Base-by-base conservation (phyloP, 805 yeast species). In the Hanseniaspora clermontiae region DNA sequence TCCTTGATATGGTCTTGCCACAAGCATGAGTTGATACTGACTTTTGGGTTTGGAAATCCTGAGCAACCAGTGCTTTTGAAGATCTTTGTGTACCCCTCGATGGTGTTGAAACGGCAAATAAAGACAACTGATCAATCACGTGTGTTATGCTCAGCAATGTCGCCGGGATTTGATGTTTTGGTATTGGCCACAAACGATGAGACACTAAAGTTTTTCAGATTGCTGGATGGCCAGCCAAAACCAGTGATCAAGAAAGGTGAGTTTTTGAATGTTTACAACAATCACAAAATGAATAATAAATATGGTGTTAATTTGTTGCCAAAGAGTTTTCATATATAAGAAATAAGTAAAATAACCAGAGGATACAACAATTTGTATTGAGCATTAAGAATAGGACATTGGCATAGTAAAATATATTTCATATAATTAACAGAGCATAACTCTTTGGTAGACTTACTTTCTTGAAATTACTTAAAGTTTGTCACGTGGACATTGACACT, bases 121-220 rank as follows among this genome's bases (percentile, higher is more conserved):
- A 75, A 74, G 20, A 75, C 83, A 0, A 65, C 75, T 0, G 65
- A 75, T 2, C 75, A 78, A 55, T 64, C 81, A 31, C 73, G 96
- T 60, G 81, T 83, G 0, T 65, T 88, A 39, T 77, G 86, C 58
- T 82, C 93, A 1, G 81, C 77, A 1, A 58, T 75, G 8, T 83
- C 95, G 0, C 88, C 89, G 8, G 84, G 82, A 63, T 74, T 71
- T 17, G 70, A 74, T 12, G 72, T 81, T 0, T 70, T 89, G 0
- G 84, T 91, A 58, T 80, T 85, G 1, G 90, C 93, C 0, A 74
- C 87, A 0, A 86, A 82, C 64, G 95, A 88, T 67, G 83, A 82
- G 59, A 82, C 93, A 0, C 78, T 89, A 1, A 68, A 91, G 56
- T 82, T 89, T 84, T 67, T 76, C 80, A 51, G 60, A 88, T 7